A percentile compares a stretch with the other conserved stretches of the same genome.
Conservation (phyloP, 495 filamentous ascomycete genomes). For the Talaromyces ruber region DNA sequence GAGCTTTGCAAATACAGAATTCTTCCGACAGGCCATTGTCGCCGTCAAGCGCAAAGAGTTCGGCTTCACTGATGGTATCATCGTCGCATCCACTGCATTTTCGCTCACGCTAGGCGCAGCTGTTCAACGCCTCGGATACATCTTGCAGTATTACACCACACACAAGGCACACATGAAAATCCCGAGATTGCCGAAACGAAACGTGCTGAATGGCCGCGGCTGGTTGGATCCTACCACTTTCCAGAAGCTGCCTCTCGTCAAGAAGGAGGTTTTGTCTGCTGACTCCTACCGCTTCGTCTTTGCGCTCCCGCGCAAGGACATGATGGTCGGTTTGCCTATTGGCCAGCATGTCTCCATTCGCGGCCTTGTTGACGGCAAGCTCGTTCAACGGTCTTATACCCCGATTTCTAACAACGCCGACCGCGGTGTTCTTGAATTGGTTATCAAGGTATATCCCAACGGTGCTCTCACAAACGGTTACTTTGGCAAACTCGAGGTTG, state of each 20-base stretch:
- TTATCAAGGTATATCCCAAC: slow-evolving; percentile 82
- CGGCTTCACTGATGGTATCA: background rate
- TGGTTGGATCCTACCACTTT: slow-evolving; percentile 41
- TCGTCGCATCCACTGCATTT: background rate
- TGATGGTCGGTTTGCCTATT: slow-evolving; percentile 27
- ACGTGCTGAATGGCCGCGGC: slow-evolving; percentile 41
- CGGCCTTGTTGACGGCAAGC: slow-evolving; percentile 52
- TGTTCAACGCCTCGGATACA: background rate
- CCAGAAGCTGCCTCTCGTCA: slow-evolving; percentile 17
- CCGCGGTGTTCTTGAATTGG: slow-evolving; percentile 73
- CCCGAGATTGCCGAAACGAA: slow-evolving; percentile 19
- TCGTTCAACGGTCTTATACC: slow-evolving; percentile 83
- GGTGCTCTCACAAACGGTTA: slow-evolving; percentile 84
- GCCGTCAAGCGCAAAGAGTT: background rate
- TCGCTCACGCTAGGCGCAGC: background rate
- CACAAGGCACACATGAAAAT: background rate
- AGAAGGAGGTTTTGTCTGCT: background rate
- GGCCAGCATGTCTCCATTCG: slow-evolving; percentile 31
- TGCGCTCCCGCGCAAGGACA: slow-evolving; percentile 19
- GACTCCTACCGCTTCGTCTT: slow-evolving; percentile 26
- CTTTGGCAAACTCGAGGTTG: slow-evolving; percentile 69
- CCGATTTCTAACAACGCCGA: slow-evolving; percentile 74
- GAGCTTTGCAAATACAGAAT: background rate
- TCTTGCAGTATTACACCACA: background rate
- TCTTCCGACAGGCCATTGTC: background rate